phyloP scores from a whole-genome alignment of 2,329 filamentous ascomycete genomes.

The Trichoderma hamatum region DNA sequence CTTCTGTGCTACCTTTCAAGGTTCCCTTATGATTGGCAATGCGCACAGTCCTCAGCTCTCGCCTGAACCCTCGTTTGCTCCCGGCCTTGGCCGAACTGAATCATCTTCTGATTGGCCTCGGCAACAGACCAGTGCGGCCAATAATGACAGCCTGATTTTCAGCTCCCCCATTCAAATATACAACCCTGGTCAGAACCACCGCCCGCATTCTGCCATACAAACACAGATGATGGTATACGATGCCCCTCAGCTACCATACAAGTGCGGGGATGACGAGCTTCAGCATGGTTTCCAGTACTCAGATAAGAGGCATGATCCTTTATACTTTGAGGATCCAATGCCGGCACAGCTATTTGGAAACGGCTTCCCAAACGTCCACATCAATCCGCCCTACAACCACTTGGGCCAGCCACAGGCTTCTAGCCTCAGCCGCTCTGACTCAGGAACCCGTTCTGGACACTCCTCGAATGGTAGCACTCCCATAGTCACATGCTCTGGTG shows the following conservation, averaged over 20 bases:
- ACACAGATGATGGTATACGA: neutral
- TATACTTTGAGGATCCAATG: neutral
- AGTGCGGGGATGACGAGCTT: neutral
- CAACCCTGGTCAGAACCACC: neutral
- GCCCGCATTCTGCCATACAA: neutral
- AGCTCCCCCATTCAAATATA: neutral
- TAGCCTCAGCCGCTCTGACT: neutral
- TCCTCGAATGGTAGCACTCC: neutral
- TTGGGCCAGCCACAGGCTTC: neutral
- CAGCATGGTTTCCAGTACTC: neutral
- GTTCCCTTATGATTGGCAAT: neutral
- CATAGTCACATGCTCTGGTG: neutral
- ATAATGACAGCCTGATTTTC: neutral
- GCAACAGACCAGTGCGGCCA: constrained; percentile 1
- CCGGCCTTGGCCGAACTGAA: neutral
- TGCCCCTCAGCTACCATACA: neutral
- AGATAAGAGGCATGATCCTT: neutral
- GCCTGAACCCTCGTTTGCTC: neutral
- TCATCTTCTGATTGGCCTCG: constrained; percentile 18
- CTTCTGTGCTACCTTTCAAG: neutral
- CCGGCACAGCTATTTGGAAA: neutral
- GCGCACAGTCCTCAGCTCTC: neutral
- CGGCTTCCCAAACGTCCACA: neutral
- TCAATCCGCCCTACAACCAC: too few species aligned
- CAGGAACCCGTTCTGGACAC: neutral